Evolutionary conservation across 1,284 basidiomycete species (phyloP), one percentile per base, ranked within the genome.

Genomic region (Uromyces viciae-fabae): DNA sequence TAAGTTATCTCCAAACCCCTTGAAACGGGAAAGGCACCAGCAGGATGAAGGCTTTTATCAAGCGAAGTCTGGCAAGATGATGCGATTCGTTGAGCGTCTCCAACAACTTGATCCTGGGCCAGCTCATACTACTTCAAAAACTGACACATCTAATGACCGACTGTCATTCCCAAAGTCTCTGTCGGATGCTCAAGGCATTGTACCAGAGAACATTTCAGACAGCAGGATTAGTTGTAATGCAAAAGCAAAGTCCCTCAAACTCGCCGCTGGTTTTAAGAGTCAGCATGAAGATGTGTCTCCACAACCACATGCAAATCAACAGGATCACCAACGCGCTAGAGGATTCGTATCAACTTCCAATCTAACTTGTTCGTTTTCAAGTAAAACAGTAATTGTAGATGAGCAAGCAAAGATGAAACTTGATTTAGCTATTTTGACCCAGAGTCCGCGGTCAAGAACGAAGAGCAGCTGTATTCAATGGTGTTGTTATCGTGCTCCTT

Each of bases 401-500:
- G 40, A 60, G 31, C 56, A 14, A 62, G 74, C 58, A 33, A 62
- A 75, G 74, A 75, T 49, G 58, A 75, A 58, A 56, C 82, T 82
- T 0, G 81, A 82, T 19, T 73, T 82, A 14, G 46, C 56, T 15
- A 79, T 66, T 46, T 36, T 46, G n/a, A 72, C 78, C 15, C 78
- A 62, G 38, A 71, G 43, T 36, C 78, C 40, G 33, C 68, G 49
- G 15, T 33, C 33, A 68, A 38, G 17, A 36, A 33, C 19, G 14
- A 52, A 38, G 33, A 40, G 28, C 3, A 60, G 11, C 66, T n/a
- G n/a, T n/a, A n/a, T n/a, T n/a, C 87, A 52, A 40, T 84, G 85
- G 56, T 91, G 89, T 86, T 84, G 87, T 36, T 94, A 91, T 83
- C 84, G 86, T 2, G 80, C 84, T 2, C 82, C 86, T 5, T 91